Base-by-base conservation (phyloP, 805 yeast species). In the Yamadazyma nakazawae region DNA sequence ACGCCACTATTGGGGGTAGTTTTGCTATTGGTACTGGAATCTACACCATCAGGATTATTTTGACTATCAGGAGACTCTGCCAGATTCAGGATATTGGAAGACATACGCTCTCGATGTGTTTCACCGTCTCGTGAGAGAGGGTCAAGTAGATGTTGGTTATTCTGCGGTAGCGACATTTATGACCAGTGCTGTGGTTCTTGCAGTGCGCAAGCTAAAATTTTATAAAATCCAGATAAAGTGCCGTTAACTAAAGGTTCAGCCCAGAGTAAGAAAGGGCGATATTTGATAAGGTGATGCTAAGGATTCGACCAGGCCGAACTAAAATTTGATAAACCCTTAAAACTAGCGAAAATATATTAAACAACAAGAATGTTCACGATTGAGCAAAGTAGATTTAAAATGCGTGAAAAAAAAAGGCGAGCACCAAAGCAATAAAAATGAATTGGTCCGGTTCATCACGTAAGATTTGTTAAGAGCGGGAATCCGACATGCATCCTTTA, bases 351-450 rank as follows among this genome's bases (percentile, higher is more conserved):
- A 11, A 21, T 13, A 14, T 11, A 13, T 37, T 14, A 16, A 18
- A 6, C 12, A 19, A 21, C 17, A 14, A 37, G 19, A 12, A 19
- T 28, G n/a, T 28, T 28, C n/a, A 28, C 12, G 32, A 28, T 11
- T 18, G n/a, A 19, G 26, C 24, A 21, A 32, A 34, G 19, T 36
- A 7, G 14, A 12, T 19, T 37, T 37, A 13, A 37, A 10, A 21
- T 37, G 39, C 39, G 41, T 38, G 41, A 38, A 28, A 38, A 34
- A 38, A 28, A 38, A 38, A 37, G 41, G 21, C 41, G 41, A 38
- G 41, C 18, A 37, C 19, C 12, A 40, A 40, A 40, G 43, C 43
- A 40, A 40, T 12, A 32, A 40, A 40, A 40, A n/a, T 26, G 14
- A 34, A 34, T 42, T 42, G 45, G 45, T 42, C 45, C 21, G 35